Evolutionary conservation across 2,329 filamentous ascomycete species (phyloP).

Genomic region (Keithomyces neogunnii): DNA sequence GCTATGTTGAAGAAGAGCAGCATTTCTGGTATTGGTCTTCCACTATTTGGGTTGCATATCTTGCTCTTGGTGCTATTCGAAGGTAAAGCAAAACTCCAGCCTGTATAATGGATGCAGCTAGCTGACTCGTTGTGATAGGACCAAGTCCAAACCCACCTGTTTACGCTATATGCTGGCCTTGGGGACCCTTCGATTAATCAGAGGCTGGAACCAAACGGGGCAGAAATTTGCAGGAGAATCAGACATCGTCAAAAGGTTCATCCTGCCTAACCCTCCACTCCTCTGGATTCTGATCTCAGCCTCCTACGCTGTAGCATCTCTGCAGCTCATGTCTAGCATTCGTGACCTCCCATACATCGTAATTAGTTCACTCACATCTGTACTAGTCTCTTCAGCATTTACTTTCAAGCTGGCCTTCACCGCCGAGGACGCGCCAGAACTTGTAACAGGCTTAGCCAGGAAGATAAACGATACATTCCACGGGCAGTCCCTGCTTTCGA

Average conservation of each 20-base stretch:
- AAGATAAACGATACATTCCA: slow-evolving; percentile 31
- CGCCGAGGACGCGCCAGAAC: slow-evolving; percentile 76
- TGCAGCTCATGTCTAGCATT: slow-evolving; percentile 34
- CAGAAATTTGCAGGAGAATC: slow-evolving; percentile 91
- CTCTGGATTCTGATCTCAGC: slow-evolving; percentile 68
- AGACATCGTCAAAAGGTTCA: slow-evolving; percentile 70
- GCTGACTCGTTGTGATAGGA: slow-evolving; percentile 12
- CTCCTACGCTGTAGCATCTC: slow-evolving; percentile 56
- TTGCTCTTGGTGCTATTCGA: slow-evolving; percentile 39
- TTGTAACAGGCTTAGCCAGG: slow-evolving; percentile 45
- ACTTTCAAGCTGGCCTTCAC: slow-evolving; percentile 90
- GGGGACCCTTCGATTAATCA: slow-evolving; percentile 53
- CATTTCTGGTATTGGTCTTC: slow-evolving; percentile 96
- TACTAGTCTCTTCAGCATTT: slow-evolving; percentile 48
- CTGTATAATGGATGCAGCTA: background rate
- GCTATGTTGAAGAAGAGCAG: slow-evolving; percentile 96
- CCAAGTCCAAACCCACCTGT: slow-evolving; percentile 17
- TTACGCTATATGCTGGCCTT: slow-evolving; percentile 40
- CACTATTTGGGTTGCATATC: slow-evolving; percentile 56
- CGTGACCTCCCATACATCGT: slow-evolving; percentile 32
- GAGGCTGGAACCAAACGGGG: slow-evolving; percentile 93
- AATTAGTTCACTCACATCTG: slow-evolving; percentile 30
- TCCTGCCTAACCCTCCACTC: slow-evolving; percentile 52
- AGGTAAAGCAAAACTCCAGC: slow-evolving; percentile 20
- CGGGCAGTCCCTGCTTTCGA: slow-evolving; percentile 36